Evolutionary conservation across 352 stramenopile species (phyloP), one percentile per base, ranked within the genome.

Genomic region (Phytophthora pinifolia): DNA sequence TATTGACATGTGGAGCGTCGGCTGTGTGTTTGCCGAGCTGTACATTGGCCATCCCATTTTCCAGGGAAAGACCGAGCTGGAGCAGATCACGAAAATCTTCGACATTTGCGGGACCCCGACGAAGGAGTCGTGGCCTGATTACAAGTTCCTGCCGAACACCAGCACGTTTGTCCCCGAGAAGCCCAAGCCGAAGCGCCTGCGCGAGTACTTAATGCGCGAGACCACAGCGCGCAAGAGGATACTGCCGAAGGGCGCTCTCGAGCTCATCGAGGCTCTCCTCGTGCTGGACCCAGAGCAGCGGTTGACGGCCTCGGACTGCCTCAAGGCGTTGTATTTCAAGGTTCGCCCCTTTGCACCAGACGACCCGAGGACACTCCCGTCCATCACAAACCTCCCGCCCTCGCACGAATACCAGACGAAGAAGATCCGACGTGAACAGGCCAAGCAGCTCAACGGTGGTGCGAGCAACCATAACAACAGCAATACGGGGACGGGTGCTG

Each of bases 1-100:
- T 32, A 96, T 98, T 35, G 95, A 98, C 65, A 96, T 97, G 74
- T 98, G 94, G 92, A 97, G 94, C 31, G 96, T 98, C 38, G 95
- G 94, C 1, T 96, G 86, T 29, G 83, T 96, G 2, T 89, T 96
- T 55, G 86, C 79, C 5, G 86, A 96, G 64, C 55, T 96, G 3
- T 96, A 92, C 56, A 88, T 94, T 27, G 86, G 86, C 7, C 82
- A 92, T 38, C 83, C 86, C 9, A 71, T 96, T 12, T 94, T 96
- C 60, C 82, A 92, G 54, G 86, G 86, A 38, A 94, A 93, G 79
- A 88, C 83, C 5, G 86, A 96, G 41, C 63, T 96, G 2, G 83
- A 96, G 63, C 86, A 96, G 46, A 94, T 96, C 57, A 76, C 70
- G 35, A 92, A 90, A 58, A 96, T 96, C 42, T 96, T 96, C 54